Conservation (phyloP, 73 alveolate genomes). For the Tetrahymena thermophila region DNA sequence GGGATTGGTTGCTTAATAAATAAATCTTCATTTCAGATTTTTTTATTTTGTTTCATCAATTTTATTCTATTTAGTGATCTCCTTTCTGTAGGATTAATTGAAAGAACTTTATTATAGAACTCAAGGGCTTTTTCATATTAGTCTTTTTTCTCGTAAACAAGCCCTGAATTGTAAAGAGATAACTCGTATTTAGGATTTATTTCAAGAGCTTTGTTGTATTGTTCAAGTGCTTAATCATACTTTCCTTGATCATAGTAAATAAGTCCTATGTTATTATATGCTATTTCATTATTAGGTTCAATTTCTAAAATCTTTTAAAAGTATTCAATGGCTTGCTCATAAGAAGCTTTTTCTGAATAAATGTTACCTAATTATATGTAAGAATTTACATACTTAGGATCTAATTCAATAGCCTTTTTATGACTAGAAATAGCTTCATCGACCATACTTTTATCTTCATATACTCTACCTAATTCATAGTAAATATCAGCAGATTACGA, state of each 20-base stretch:
- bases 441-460: background rate
- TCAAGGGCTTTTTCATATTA: background rate
- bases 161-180: background rate
- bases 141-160: background rate
- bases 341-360: background rate
- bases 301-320: too few relatives aligned
- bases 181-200: background rate
- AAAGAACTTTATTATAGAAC: background rate
- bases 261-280: background rate
- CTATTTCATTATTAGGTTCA: background rate
- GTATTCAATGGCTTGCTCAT: background rate
- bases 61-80: background rate
- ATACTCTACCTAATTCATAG: background rate
- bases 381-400: background rate
- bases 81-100: background rate
- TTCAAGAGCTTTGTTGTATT: background rate
- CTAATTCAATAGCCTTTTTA: too few relatives aligned
- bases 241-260: too few relatives aligned
- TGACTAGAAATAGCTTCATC: background rate
- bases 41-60: too few relatives aligned
- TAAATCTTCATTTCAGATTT: too few relatives aligned
- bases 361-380: background rate
- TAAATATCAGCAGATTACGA: background rate
- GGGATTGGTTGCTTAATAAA: too few relatives aligned
- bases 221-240: background rate